Conservation (phyloP, 1,139 yeast genomes). For the Arxiozyma bovina region DNA sequence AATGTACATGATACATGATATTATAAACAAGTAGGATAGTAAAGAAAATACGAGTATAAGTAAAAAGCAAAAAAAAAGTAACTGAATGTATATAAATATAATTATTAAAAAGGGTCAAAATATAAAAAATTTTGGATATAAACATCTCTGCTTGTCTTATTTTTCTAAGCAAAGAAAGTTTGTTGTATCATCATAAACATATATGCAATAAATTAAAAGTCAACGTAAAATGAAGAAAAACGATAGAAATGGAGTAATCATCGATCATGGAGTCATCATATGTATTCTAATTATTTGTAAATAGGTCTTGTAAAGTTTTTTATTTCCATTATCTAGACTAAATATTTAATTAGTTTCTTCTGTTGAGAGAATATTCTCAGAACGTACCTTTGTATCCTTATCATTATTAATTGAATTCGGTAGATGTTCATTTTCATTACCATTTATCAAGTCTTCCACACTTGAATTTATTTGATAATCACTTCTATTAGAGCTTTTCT, state of each 20-base stretch:
- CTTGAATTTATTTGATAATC: neutral
- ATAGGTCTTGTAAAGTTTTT: neutral
- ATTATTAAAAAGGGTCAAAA: neutral
- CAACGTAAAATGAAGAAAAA: neutral
- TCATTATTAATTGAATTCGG: neutral
- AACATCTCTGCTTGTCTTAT: neutral
- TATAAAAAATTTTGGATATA: neutral
- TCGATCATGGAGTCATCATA: too few species aligned
- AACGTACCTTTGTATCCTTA: slow-evolving; percentile 1
- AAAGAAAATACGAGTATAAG: neutral
- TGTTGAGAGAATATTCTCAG: neutral
- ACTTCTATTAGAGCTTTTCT: neutral
- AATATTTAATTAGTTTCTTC: neutral
- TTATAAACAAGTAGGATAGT: neutral
- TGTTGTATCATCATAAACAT: neutral
- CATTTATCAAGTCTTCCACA: neutral
- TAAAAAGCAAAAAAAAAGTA: neutral
- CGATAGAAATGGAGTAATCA: neutral
- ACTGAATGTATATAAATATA: slow-evolving; percentile 1
- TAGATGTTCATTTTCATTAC: slow-evolving; percentile 2
- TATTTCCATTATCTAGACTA: neutral
- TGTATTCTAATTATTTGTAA: neutral
- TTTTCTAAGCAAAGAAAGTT: neutral
- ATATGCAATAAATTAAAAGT: neutral
- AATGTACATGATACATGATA: neutral